A percentile compares a stretch with the other conserved stretches of the same genome.
Conservation (phyloP, 129 eudicot genomes). For the Gnaphalium uliginosum region DNA sequence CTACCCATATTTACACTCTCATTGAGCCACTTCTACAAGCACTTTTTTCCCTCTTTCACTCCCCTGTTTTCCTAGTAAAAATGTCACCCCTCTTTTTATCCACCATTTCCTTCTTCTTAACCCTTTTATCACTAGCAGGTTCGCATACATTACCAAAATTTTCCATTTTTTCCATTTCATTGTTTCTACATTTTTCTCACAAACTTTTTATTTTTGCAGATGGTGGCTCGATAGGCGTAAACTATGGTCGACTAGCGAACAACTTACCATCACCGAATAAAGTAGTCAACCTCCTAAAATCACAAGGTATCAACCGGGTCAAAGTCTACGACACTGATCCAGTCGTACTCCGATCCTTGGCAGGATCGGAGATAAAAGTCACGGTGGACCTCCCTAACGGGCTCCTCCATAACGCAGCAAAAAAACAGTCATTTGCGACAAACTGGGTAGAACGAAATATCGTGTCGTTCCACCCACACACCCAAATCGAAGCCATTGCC, state of each 20-base stretch:
- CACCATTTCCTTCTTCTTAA: conserved; percentile 16
- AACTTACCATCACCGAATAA: conserved; percentile 73
- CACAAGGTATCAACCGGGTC: conserved; percentile 64
- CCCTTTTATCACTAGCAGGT: conserved; percentile 46
- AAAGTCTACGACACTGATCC: conserved; percentile 91
- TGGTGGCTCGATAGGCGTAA: conserved; percentile 77
- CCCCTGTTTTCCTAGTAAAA: conserved; percentile 27
- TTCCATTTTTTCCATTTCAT: background rate
- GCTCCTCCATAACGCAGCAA: conserved; percentile 65
- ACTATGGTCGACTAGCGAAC: conserved; percentile 82
- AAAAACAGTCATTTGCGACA: conserved; percentile 54
- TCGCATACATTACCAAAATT: background rate
- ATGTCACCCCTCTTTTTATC: conserved; percentile 29
- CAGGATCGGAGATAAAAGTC: conserved; percentile 63
- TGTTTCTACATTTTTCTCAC: background rate
- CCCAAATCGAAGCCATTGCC: conserved; percentile 81
- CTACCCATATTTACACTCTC: conserved; percentile 10
- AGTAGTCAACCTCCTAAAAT: conserved; percentile 64
- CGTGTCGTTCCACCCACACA: conserved; percentile 57
- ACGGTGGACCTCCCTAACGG: conserved; percentile 86
- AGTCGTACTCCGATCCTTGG: conserved; percentile 58
- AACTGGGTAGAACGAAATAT: conserved; percentile 66
- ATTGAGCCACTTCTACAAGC: background rate
- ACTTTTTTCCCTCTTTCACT: conserved; percentile 23
- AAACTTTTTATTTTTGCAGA: conserved; percentile 40